These are phyloP conservation scores for Bipolaris gigantea DNA, from an alignment of 2,329 filamentous ascomycete species.

Conservation along the genomic window DNA sequence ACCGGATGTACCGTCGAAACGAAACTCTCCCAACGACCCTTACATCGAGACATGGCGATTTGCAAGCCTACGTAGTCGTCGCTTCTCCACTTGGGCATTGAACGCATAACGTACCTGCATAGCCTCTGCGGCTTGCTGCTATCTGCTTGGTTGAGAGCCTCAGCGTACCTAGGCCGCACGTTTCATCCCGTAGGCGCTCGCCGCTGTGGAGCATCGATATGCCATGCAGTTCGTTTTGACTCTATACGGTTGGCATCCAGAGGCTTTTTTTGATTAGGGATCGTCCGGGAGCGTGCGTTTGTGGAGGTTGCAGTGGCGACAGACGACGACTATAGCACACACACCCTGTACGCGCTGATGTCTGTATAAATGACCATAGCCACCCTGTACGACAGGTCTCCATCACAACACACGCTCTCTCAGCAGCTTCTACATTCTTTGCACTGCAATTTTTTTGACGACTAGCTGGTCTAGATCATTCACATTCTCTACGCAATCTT, in stretches of 20 bases:
- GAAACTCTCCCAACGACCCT: constrained; percentile 30
- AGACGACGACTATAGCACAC: constrained; percentile 1
- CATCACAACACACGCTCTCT: constrained; percentile 12
- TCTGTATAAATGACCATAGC: constrained; percentile 31
- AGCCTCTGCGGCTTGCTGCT: too few relatives aligned
- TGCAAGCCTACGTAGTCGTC: constrained; percentile 14
- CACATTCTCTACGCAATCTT: constrained; percentile 1
- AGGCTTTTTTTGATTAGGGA: too few relatives aligned
- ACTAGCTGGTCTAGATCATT: constrained; percentile 40
- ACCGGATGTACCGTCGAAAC: constrained; percentile 24
- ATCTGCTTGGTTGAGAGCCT: constrained; percentile 38
- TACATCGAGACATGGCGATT: constrained; percentile 17
- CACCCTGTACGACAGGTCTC: constrained; percentile 8
- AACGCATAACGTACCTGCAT: too few relatives aligned
- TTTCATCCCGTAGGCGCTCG: constrained; percentile 40
- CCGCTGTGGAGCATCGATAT: constrained; percentile 20
- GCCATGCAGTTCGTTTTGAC: too few relatives aligned
- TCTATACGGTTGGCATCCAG: too few relatives aligned
- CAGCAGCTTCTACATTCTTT: constrained; percentile 22
- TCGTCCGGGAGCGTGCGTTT: too few relatives aligned
- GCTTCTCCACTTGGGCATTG: constrained; percentile 24
- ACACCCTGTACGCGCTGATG: constrained; percentile 4
- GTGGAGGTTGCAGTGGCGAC: neutral
- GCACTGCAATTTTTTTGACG: neutral
- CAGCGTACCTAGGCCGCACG: constrained; percentile 26